Conservation (phyloP, 371 early-diverging fungal species). For the Parasitella parasitica region DNA sequence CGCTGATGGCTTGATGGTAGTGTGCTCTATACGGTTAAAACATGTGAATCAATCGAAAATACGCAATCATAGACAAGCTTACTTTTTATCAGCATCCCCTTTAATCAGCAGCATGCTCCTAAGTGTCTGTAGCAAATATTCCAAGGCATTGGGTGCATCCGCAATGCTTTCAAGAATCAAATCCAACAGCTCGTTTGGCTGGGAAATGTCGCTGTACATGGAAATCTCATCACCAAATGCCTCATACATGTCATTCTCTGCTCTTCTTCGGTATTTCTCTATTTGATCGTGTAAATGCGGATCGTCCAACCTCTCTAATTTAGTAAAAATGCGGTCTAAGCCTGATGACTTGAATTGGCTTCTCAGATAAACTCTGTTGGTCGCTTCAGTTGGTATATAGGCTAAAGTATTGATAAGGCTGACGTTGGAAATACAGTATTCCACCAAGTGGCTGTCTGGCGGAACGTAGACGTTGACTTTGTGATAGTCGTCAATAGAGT, state of each 20-base stretch:
- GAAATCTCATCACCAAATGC: slow-evolving; percentile 39
- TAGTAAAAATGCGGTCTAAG: slow-evolving; percentile 49
- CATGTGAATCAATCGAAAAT: background rate
- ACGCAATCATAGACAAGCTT: background rate
- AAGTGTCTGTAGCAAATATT: slow-evolving; percentile 65
- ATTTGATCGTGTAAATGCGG: slow-evolving; percentile 68
- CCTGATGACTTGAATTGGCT: slow-evolving; percentile 70
- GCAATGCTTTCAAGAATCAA: slow-evolving; percentile 55
- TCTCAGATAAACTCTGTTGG: slow-evolving; percentile 67
- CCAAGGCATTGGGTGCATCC: slow-evolving; percentile 60
- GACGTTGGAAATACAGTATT: slow-evolving; percentile 73
- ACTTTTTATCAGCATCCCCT: slow-evolving; percentile 55
- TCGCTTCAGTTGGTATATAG: slow-evolving; percentile 70
- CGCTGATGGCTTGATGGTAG: slow-evolving; percentile 79
- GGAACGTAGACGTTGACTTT: slow-evolving; percentile 52
- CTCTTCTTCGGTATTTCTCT: slow-evolving; percentile 67
- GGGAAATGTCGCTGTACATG: slow-evolving; percentile 43
- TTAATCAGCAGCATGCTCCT: slow-evolving; percentile 73
- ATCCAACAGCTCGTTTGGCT: slow-evolving; percentile 71
- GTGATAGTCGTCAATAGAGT: slow-evolving; percentile 62
- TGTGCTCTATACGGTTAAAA: slow-evolving; percentile 47
- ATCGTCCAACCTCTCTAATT: slow-evolving; percentile 63
- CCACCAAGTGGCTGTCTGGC: slow-evolving; percentile 68
- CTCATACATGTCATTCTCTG: slow-evolving; percentile 61
- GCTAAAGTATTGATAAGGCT: slow-evolving; percentile 76